Evolutionary conservation across 805 yeast species (phyloP).

Genomic region (Ogataea paradorogensis): DNA sequence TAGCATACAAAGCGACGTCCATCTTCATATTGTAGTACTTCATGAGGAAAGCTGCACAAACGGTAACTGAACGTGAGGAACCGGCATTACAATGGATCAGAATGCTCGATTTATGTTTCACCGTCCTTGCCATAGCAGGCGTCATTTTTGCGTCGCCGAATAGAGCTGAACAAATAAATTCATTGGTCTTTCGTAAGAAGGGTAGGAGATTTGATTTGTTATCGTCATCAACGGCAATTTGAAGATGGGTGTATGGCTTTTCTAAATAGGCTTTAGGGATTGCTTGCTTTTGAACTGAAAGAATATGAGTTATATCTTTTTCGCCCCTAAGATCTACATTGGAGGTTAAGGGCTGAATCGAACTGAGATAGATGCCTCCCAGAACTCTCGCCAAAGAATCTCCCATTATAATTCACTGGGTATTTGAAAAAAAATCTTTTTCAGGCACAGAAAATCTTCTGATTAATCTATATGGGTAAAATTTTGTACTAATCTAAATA

Average conservation of each 20-base stretch:
- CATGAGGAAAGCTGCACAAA: slow-evolving; percentile 49
- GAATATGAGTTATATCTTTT: slow-evolving; percentile 63
- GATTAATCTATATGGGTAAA: too few relatives aligned
- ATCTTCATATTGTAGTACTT: slow-evolving; percentile 50
- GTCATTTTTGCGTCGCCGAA: slow-evolving; percentile 38
- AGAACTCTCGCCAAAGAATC: slow-evolving; percentile 52
- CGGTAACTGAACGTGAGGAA: slow-evolving; percentile 45
- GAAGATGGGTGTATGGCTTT: slow-evolving; percentile 48
- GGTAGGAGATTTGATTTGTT: slow-evolving; percentile 62
- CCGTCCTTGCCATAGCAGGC: slow-evolving; percentile 23
- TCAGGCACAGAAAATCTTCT: too few relatives aligned
- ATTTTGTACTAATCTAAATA: too few relatives aligned
- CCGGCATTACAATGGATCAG: slow-evolving; percentile 55
- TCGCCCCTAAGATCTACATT: slow-evolving; percentile 48
- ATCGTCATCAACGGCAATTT: slow-evolving; percentile 72
- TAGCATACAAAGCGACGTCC: slow-evolving; percentile 69
- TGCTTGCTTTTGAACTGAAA: slow-evolving; percentile 66
- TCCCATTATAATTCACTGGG: not conserved
- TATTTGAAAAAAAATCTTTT: too few relatives aligned
- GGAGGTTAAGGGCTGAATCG: slow-evolving; percentile 61
- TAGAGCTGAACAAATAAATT: slow-evolving; percentile 64
- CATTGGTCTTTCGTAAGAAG: slow-evolving; percentile 56
- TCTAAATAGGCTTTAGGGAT: slow-evolving; percentile 50
- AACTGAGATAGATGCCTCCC: slow-evolving; percentile 78
- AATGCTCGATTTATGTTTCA: slow-evolving; percentile 42